Evolutionary conservation across 176 grass and related monocot species (phyloP).

Genomic region (Rhynchospora pubera): DNA sequence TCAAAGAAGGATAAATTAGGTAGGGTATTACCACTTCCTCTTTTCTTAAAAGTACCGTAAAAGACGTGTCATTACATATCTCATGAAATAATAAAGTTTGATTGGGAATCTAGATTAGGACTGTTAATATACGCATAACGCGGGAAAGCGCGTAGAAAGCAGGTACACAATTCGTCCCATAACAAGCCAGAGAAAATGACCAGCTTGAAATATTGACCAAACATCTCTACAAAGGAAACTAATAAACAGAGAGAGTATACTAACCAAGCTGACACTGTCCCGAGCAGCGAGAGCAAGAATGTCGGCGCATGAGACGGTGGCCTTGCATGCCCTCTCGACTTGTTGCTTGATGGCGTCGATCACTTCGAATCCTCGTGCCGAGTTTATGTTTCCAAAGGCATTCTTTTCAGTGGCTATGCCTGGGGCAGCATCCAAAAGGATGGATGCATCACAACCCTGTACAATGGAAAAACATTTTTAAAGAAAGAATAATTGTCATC

Average conservation of each 20-base stretch:
- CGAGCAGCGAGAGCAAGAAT: constrained; percentile 35
- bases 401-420: constrained; percentile 36
- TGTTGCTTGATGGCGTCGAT: constrained; percentile 27
- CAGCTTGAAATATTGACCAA: neutral
- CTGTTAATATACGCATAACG: too few relatives aligned
- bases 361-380: constrained; percentile 35
- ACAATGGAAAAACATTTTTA: neutral
- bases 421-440: constrained; percentile 30
- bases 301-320: constrained; percentile 42
- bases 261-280: constrained; percentile 28
- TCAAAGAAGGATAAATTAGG: too few relatives aligned
- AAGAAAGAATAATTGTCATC: neutral
- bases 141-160: too few relatives aligned
- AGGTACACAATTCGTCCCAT: neutral
- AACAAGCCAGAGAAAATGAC: neutral
- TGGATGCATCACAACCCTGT: constrained; percentile 42
- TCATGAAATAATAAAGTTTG: too few relatives aligned
- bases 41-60: too few relatives aligned
- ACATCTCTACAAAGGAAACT: neutral
- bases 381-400: constrained; percentile 34
- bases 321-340: constrained; percentile 26
- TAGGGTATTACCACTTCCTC: too few relatives aligned
- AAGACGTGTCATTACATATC: too few relatives aligned
- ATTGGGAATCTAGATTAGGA: too few relatives aligned
- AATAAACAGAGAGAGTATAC: neutral